Evolutionary conservation across 306 rosid species (phyloP), one percentile per base, ranked within the genome.

Genomic region (Pueraria montana): DNA sequence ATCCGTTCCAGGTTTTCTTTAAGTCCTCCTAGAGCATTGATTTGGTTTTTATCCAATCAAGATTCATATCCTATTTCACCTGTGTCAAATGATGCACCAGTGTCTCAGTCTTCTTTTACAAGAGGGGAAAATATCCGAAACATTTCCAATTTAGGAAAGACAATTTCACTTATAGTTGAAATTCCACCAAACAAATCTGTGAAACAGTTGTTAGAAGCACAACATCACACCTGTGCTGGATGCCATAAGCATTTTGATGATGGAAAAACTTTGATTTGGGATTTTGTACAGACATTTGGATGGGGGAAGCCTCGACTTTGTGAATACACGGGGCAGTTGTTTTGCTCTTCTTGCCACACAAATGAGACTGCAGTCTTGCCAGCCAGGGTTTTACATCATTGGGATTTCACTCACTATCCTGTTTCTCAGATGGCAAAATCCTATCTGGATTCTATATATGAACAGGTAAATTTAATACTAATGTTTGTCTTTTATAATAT

Each of bases 241-340:
- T 96, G 99, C 89, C 94, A 87, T 89, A 96, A 79, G 80, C 90
- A 92, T 90, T 92, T 96, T 86, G 94, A 91, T 89, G 93, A 90
- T 84, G 97, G 90, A 40, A 96, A 84, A 84, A 88, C 94, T 34
- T 70, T 83, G 85, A 89, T 96, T 79, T 48, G 79, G 89, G 99
- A 91, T 85, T 88, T 96, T 87, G 98, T 94, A 71, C 90, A 89
- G 88, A 88, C 95, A 59, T 90, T 96, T 56, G 98, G 99, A 84
- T 96, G 98, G 98, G 97, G 99, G 32, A 96, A 88, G 87, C 97
- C 98, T 84, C 92, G 97, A 84, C 89, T 92, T 56, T 96, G 99
- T 86, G 99, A 94, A 84, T 96, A 96, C 85, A 92, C 93, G 64
- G 86, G 95, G 84, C 98, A 96, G 82, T 79, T 96, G 84, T 96